phyloP scores from a whole-genome alignment of 202 grass and related monocot species.

The Carex sylvatica region DNA sequence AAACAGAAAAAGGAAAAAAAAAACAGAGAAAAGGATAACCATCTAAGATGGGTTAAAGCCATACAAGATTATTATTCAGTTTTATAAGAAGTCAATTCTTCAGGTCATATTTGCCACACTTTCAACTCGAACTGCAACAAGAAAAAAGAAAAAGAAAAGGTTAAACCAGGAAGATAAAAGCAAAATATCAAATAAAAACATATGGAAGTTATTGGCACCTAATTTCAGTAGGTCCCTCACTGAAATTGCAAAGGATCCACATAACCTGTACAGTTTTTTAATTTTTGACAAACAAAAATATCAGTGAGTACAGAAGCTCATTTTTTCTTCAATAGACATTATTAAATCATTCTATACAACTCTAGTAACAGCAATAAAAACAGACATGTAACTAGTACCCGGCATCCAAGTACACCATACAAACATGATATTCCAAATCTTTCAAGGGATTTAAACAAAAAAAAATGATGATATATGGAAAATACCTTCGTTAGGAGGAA shows the following conservation, averaged over 20 bases:
- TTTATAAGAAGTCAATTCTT: background rate
- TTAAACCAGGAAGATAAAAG: background rate
- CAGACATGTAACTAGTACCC: background rate
- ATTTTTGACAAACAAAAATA: background rate
- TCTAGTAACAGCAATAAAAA: background rate
- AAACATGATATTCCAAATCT: constrained; percentile 4
- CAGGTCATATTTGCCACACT: background rate
- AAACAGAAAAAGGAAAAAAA: background rate
- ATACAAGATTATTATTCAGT: background rate
- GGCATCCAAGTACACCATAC: background rate
- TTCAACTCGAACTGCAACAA: background rate
- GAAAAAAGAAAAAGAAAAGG: background rate
- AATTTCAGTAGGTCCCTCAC: background rate
- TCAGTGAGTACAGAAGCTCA: background rate
- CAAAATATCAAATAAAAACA: background rate
- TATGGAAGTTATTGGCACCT: background rate
- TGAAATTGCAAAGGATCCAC: background rate
- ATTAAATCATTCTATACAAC: constrained; percentile 1
- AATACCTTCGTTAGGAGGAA: constrained; percentile 19
- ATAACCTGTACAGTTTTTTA: background rate
- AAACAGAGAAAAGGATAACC: background rate
- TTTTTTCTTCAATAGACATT: background rate
- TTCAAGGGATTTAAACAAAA: constrained; percentile 2
- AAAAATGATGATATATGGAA: background rate
- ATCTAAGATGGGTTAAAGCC: background rate